Conservation (phyloP, 495 filamentous ascomycete genomes). For the Penicillium diatomitis region DNA sequence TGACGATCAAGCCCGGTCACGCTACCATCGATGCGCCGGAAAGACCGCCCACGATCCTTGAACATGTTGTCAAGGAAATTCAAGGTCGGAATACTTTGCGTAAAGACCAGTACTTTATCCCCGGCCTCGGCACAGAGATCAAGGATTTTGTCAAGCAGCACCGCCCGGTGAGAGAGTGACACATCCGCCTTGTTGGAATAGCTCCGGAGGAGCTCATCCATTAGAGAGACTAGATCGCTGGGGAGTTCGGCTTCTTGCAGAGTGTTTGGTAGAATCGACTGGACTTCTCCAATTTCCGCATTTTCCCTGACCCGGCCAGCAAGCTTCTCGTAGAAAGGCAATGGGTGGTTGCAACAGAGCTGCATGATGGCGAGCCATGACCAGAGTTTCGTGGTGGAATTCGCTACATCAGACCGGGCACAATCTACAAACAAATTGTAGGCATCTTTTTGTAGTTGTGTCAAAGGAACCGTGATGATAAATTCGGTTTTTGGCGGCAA, state of each 20-base stretch:
- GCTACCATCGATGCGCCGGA: constrained; percentile 56
- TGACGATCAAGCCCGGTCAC: constrained; percentile 49
- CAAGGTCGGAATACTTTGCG: constrained; percentile 60
- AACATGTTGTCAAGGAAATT: constrained; percentile 56
- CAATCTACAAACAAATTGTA: constrained; percentile 52
- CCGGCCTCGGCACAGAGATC: constrained; percentile 44
- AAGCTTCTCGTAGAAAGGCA: constrained; percentile 51
- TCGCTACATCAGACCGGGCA: constrained; percentile 16
- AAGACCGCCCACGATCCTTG: constrained; percentile 28
- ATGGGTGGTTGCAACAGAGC: constrained; percentile 70
- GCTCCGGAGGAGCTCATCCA: constrained; percentile 19
- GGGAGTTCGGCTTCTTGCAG: constrained; percentile 25
- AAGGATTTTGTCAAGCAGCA: constrained; percentile 58
- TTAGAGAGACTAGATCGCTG: constrained; percentile 11
- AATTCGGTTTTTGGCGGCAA: constrained; percentile 75
- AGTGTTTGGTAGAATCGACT: constrained; percentile 11
- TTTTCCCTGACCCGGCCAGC: constrained; percentile 10
- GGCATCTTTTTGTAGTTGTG: constrained; percentile 49
- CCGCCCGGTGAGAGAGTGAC: constrained; percentile 53
- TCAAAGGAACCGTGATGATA: constrained; percentile 63
- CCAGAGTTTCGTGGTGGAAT: constrained; percentile 26
- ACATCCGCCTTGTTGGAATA: constrained; percentile 26
- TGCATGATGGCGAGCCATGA: constrained; percentile 47
- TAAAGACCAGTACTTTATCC: constrained; percentile 73
- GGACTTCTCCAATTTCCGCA: neutral